These are phyloP conservation scores for Colletotrichum acutatum DNA, from an alignment of 2,329 filamentous ascomycete genomes.

Conservation along the genomic window DNA sequence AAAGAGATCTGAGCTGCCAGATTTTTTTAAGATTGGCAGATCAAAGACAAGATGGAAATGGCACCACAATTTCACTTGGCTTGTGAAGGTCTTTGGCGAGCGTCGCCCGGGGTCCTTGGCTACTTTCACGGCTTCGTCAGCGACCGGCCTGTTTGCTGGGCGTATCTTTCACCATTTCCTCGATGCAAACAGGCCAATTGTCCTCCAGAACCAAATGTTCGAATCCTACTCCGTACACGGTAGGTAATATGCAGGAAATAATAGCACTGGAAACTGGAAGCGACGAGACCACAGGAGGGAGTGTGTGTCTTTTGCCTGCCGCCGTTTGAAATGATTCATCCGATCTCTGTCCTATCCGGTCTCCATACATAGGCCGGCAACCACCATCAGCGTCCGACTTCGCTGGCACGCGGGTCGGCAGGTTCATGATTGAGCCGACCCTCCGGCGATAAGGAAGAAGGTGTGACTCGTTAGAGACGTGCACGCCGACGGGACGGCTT, in stretches of 20 bases:
- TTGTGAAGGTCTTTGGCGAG: neutral
- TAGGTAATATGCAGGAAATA: neutral
- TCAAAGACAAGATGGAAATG: constrained; percentile 17
- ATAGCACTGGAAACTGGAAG: neutral
- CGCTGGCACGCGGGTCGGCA: constrained; percentile 13
- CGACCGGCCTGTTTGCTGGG: neutral
- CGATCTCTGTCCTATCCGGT: constrained; percentile 1
- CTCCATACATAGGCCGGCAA: neutral
- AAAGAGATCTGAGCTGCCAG: constrained; percentile 12
- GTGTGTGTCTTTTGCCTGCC: neutral
- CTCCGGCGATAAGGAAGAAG: neutral
- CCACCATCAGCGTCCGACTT: constrained; percentile 15
- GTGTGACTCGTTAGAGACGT: neutral
- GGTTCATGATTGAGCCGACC: neutral
- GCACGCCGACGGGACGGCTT: neutral
- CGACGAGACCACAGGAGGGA: constrained; percentile 4
- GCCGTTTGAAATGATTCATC: constrained; percentile 3
- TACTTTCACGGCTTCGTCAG: neutral
- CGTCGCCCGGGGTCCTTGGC: neutral
- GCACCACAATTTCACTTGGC: constrained; percentile 21
- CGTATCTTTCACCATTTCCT: neutral
- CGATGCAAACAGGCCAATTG: neutral
- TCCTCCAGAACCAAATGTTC: neutral
- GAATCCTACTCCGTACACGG: no score
- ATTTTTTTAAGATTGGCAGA: constrained; percentile 22